Conservation (phyloP, 257 asterid genomes). For the Jacaranda copaia region DNA sequence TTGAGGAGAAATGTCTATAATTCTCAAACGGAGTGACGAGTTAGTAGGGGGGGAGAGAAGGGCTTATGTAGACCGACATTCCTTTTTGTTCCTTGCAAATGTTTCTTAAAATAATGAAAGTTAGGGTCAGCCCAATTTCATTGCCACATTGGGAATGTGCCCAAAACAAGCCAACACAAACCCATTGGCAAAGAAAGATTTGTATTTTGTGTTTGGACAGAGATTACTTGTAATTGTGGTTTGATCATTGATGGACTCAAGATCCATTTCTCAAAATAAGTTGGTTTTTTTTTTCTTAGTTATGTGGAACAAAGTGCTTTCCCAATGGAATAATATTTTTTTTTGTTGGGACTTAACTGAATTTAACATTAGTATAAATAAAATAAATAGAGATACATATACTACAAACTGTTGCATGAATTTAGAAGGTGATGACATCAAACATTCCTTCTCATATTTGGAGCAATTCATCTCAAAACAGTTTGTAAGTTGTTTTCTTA, state of each 20-base stretch:
- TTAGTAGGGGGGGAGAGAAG: background rate
- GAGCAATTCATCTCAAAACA: too few relatives aligned
- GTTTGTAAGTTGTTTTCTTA: too few relatives aligned
- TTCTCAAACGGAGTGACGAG: slow-evolving; percentile 17
- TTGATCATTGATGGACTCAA: background rate
- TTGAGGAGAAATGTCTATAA: slow-evolving; percentile 11
- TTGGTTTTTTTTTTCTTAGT: background rate
- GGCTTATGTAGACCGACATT: slow-evolving; percentile 65
- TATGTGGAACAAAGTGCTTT: too few relatives aligned
- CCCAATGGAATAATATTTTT: too few relatives aligned
- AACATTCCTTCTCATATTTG: too few relatives aligned
- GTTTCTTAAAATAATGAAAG: slow-evolving; percentile 43
- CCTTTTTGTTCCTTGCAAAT: slow-evolving; percentile 63
- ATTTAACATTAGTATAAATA: too few relatives aligned
- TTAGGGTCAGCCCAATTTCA: slow-evolving; percentile 30
- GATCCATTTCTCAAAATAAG: too few relatives aligned
- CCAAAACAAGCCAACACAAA: slow-evolving; percentile 42
- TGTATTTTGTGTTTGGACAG: slow-evolving; percentile 36
- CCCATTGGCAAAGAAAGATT: slow-evolving; percentile 16
- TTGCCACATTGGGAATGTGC: slow-evolving; percentile 45
- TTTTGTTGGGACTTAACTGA: too few relatives aligned
- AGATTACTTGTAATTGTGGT: slow-evolving; percentile 33
- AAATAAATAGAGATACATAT: too few relatives aligned
- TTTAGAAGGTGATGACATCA: too few relatives aligned
- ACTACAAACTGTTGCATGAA: too few relatives aligned